These are phyloP conservation scores for Chenopodium formosanum DNA, from an alignment of 148 eudicot species.

Conservation along the genomic window DNA sequence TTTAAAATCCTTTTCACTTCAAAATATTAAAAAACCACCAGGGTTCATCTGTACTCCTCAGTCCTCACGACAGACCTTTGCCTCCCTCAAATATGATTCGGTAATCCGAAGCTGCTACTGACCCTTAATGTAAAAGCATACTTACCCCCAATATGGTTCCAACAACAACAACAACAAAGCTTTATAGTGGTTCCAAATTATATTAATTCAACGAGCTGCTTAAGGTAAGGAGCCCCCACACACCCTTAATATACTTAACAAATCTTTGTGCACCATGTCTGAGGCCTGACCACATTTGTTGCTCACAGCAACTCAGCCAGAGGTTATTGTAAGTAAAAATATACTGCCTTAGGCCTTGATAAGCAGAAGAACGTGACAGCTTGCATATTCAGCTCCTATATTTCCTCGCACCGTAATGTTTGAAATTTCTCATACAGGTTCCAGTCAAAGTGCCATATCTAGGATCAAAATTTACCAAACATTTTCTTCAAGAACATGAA, in stretches of 20 bases:
- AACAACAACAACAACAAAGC: no score
- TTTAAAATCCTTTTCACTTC: not conserved
- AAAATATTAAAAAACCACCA: not conserved
- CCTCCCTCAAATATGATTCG: not conserved
- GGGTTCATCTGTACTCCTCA: not conserved
- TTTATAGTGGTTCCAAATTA: not conserved
- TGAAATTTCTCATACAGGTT: no score
- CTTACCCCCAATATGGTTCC: not conserved
- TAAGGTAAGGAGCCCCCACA: not conserved
- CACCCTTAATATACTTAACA: not conserved
- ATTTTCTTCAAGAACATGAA: no score
- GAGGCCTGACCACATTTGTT: no score
- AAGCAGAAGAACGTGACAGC: not conserved
- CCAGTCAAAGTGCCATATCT: no score
- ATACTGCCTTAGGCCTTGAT: not conserved
- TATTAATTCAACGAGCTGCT: not conserved
- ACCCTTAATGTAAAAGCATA: not conserved
- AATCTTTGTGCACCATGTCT: no score
- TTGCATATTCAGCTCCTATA: no score
- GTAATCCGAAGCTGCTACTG: not conserved
- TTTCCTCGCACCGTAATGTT: no score
- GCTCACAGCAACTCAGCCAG: not conserved
- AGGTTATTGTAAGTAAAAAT: not conserved
- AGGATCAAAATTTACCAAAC: no score
- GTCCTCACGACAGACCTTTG: not conserved